phyloP scores from a whole-genome alignment of 106 monocot genomes.

The Phalaenopsis equestris region DNA sequence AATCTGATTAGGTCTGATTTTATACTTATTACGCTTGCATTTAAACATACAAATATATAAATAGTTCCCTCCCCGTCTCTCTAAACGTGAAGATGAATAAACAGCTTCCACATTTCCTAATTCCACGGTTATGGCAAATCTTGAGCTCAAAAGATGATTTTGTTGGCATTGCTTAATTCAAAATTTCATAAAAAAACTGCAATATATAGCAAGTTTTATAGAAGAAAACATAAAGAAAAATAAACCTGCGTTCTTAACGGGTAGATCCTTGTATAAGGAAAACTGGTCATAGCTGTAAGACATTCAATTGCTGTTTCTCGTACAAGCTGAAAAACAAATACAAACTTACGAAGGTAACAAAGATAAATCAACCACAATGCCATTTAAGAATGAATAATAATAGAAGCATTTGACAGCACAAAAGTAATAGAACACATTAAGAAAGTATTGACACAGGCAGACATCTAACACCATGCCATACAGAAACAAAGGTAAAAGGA shows the following conservation, averaged over 20 bases:
- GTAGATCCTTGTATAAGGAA: slow-evolving; percentile 87
- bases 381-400: neutral
- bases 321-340: slow-evolving; percentile 47
- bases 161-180: neutral
- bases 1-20: no score
- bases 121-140: neutral
- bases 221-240: neutral
- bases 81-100: neutral
- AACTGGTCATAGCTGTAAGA: slow-evolving; percentile 57
- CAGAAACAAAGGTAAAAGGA: neutral
- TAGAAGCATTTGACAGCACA: neutral
- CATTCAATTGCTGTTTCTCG: slow-evolving; percentile 88
- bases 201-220: neutral
- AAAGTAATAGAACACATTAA: neutral
- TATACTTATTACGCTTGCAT: neutral
- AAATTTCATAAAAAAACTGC: neutral
- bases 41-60: neutral
- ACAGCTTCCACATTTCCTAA: neutral
- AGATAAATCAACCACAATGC: neutral
- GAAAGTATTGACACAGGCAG: neutral
- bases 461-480: neutral
- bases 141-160: neutral
- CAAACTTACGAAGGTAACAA: neutral
- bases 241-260: slow-evolving; percentile 74
- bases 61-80: no score